A percentile compares a stretch with the other conserved stretches of the same genome.
These are phyloP conservation scores for Chaetomiaceae sp. DNA, from an alignment of 2,329 filamentous ascomycete species.

Conservation along the genomic window DNA sequence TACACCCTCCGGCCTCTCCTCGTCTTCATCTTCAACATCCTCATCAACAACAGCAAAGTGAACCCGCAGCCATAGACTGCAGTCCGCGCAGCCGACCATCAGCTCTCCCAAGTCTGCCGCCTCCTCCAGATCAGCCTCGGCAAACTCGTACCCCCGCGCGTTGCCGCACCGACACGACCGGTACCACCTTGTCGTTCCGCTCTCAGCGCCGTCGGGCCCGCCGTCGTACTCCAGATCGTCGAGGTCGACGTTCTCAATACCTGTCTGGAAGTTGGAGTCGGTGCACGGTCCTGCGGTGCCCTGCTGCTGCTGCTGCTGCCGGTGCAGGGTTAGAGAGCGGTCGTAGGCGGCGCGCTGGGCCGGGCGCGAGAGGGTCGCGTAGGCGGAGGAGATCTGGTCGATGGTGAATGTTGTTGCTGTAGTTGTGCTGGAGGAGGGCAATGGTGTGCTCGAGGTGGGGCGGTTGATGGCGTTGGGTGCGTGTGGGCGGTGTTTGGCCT, in stretches of 20 bases:
- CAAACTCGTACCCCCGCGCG: constrained; percentile 51
- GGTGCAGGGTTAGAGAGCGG: constrained; percentile 36
- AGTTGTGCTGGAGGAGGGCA: constrained; percentile 36
- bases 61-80: constrained; percentile 60
- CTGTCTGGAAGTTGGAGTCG: constrained; percentile 42
- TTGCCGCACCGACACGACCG: constrained; percentile 59
- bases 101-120: constrained; percentile 53
- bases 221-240: constrained; percentile 54
- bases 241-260: constrained; percentile 58
- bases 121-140: constrained; percentile 54
- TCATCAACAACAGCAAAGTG: constrained; percentile 53
- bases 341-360: constrained; percentile 49
- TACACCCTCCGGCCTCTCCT: too few species aligned
- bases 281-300: neutral
- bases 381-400: constrained; percentile 59
- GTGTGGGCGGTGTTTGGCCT: constrained; percentile 27
- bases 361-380: constrained; percentile 48
- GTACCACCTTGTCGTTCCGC: constrained; percentile 41
- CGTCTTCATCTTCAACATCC: constrained; percentile 20
- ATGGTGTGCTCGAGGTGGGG: constrained; percentile 45
- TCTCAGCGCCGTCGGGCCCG: constrained; percentile 23
- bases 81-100: constrained; percentile 59
- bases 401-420: constrained; percentile 42
- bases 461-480: constrained; percentile 1
- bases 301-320: neutral